Evolutionary conservation across 768 basidiomycete species (phyloP).

Genomic region (Pulveroboletus frians): DNA sequence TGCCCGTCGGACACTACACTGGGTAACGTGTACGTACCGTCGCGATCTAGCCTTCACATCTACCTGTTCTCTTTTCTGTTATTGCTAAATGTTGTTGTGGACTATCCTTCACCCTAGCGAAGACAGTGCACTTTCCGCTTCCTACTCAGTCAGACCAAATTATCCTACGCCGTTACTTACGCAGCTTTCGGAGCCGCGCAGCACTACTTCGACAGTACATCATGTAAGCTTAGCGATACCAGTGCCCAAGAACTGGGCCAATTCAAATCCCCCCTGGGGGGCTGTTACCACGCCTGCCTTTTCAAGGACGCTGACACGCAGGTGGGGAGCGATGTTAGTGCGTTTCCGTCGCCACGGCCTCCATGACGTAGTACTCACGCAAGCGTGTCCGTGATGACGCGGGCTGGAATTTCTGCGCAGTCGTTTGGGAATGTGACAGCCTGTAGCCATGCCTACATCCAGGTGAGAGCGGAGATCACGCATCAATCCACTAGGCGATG

Average conservation of each 20-base stretch:
- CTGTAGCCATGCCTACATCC: conserved; percentile 67
- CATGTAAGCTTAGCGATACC: conserved; percentile 49
- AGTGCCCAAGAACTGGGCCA: conserved; percentile 53
- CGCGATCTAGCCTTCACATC: conserved; percentile 1
- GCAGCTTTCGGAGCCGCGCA: not conserved
- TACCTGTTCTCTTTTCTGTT: conserved; percentile 4
- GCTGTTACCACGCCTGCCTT: conserved; percentile 65
- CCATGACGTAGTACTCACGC: conserved; percentile 38
- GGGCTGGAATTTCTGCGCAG: conserved; percentile 57
- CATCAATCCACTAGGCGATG: not conserved
- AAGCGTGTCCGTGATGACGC: conserved; percentile 66
- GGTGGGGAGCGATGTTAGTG: not conserved
- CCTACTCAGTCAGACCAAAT: not conserved
- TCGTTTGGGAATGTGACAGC: conserved; percentile 72
- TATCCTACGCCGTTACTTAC: not conserved
- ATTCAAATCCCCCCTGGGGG: conserved; percentile 49
- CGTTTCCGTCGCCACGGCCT: not conserved
- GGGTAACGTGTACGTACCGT: conserved; percentile 10
- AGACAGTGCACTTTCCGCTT: not conserved
- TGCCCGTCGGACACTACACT: conserved; percentile 13
- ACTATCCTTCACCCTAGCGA: conserved; percentile 5
- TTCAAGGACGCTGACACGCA: conserved; percentile 54
- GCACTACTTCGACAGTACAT: conserved; percentile 2
- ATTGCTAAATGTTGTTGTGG: conserved; percentile 15
- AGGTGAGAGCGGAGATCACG: not conserved